A percentile compares a stretch with the other conserved stretches of the same genome.
phyloP scores from a whole-genome alignment of 2,329 filamentous ascomycete species.

The Phyllachora maydis region DNA sequence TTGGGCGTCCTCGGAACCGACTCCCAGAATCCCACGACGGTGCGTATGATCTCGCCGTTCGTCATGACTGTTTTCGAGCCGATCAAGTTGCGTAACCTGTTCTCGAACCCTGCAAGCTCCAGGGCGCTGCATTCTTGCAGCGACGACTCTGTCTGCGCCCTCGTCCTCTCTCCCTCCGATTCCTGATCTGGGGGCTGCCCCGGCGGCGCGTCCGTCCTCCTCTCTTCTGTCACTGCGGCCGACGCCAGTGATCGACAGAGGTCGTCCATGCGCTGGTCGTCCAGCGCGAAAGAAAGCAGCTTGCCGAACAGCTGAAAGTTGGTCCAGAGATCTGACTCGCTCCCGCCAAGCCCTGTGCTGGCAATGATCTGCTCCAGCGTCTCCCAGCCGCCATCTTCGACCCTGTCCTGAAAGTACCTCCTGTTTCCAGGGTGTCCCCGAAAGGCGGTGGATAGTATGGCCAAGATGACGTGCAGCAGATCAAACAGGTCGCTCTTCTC shows the following conservation, averaged over 20 bases:
- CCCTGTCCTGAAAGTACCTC: slow-evolving; percentile 61
- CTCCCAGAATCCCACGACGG: slow-evolving; percentile 43
- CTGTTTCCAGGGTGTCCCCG: slow-evolving; percentile 68
- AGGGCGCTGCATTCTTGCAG: slow-evolving; percentile 1
- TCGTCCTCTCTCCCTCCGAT: slow-evolving; percentile 1
- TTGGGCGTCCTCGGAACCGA: slow-evolving; percentile 29
- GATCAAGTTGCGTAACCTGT: slow-evolving; percentile 24
- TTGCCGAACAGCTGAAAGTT: slow-evolving; percentile 62
- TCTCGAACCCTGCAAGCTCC: slow-evolving; percentile 11
- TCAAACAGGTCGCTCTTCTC: slow-evolving; percentile 47
- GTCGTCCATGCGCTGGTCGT: slow-evolving; percentile 52
- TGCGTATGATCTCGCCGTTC: slow-evolving; percentile 41
- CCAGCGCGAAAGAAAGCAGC: slow-evolving; percentile 60
- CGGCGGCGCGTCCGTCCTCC: background rate
- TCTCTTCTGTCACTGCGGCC: slow-evolving; percentile 1
- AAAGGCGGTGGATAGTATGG: slow-evolving; percentile 55
- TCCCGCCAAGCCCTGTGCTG: slow-evolving; percentile 42
- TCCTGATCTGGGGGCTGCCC: background rate
- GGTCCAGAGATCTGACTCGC: slow-evolving; percentile 46
- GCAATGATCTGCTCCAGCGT: slow-evolving; percentile 53
- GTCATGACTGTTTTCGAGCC: slow-evolving; percentile 28
- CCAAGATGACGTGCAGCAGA: slow-evolving; percentile 50
- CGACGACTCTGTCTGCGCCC: background rate
- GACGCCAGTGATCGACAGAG: slow-evolving; percentile 36
- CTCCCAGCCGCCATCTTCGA: slow-evolving; percentile 59